phyloP scores from a whole-genome alignment of 2,329 filamentous ascomycete genomes.

The Aurifilum marmelostoma region DNA sequence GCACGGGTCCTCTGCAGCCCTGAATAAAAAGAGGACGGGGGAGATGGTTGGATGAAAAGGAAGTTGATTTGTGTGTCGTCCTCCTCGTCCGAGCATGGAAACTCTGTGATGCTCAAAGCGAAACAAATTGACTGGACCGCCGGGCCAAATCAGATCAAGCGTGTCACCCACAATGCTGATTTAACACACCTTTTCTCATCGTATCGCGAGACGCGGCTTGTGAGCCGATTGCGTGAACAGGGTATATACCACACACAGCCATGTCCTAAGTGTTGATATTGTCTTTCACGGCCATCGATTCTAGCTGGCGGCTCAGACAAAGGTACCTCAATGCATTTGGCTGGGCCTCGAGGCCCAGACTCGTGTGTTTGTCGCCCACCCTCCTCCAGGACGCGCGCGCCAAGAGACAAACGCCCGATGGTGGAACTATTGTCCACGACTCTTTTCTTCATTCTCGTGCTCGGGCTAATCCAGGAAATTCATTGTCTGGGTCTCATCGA shows the following conservation, averaged over 20 bases:
- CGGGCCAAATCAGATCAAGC: neutral
- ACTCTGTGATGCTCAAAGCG: conserved; percentile 9
- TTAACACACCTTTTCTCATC: neutral
- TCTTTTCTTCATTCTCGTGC: neutral
- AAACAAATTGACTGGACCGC: neutral
- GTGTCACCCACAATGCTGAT: neutral
- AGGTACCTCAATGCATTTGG: neutral
- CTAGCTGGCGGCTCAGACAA: neutral
- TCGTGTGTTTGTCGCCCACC: neutral
- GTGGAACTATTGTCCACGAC: conserved; percentile 6
- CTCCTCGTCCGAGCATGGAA: conserved; percentile 13
- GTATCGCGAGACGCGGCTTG: neutral
- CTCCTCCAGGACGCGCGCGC: neutral
- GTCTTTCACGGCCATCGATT: neutral
- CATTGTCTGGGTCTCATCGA: neutral
- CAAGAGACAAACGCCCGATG: neutral
- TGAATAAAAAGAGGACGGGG: conserved; percentile 40
- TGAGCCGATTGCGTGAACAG: conserved; percentile 1
- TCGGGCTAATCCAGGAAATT: conserved; percentile 2
- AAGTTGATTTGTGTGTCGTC: conserved; percentile 6
- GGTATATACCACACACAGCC: neutral
- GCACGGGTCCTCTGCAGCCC: conserved; percentile 65
- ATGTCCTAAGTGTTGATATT: neutral
- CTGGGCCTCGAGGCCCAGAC: neutral
- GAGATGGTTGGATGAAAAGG: conserved; percentile 32